Evolutionary conservation across 2,329 filamentous ascomycete genomes (phyloP).

Genomic region (Gaeumannomyces sp.): DNA sequence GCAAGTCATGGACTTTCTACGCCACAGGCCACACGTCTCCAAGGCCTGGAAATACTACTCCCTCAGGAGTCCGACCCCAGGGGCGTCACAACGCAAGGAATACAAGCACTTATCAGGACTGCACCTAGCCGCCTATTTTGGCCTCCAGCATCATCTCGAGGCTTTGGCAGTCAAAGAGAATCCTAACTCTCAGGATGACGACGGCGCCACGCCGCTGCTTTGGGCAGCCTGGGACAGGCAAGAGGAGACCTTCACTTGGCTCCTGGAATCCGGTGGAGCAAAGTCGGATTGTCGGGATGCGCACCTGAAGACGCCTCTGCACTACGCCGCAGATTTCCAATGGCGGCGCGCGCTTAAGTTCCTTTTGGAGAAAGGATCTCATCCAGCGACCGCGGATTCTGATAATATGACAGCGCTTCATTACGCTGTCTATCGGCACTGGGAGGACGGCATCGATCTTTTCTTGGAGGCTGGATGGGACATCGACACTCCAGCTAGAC

Average conservation of each 20-base stretch:
- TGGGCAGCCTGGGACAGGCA: neutral
- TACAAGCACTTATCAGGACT: neutral
- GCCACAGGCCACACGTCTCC: neutral
- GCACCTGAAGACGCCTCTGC: neutral
- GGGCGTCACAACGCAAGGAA: neutral
- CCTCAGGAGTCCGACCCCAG: too few species aligned
- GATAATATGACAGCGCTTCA: slow-evolving; percentile 1
- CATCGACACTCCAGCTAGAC: neutral
- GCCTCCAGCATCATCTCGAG: neutral
- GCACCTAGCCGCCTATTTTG: neutral
- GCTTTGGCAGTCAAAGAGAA: neutral
- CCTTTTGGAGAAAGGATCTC: neutral
- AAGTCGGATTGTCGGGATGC: neutral
- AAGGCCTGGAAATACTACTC: too few species aligned
- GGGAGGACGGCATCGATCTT: neutral
- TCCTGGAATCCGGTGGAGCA: neutral
- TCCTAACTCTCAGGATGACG: neutral
- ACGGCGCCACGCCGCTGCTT: neutral
- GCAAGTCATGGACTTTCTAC: neutral
- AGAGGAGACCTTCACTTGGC: neutral
- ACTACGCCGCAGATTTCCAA: neutral
- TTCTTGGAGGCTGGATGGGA: neutral
- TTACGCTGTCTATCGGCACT: neutral
- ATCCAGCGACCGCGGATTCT: neutral
- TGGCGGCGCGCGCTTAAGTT: neutral